Evolutionary conservation across 1,284 basidiomycete genomes (phyloP).

Genomic region (Sanguinoderma infundibulare): DNA sequence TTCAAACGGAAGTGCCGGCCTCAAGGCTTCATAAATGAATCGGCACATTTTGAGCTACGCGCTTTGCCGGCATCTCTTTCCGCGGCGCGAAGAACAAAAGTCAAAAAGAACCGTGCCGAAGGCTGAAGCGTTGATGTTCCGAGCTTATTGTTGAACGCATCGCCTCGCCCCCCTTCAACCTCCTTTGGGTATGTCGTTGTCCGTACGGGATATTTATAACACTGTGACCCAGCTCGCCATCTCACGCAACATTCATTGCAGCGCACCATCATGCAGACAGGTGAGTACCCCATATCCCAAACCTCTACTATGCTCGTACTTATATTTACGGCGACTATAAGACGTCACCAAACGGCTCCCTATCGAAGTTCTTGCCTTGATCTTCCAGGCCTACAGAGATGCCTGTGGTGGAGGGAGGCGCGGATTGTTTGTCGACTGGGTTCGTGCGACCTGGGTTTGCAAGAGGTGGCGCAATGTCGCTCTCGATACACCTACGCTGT

Average conservation of each 20-base stretch:
- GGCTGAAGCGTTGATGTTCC: too few species aligned
- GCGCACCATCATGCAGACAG: neutral
- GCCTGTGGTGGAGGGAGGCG: neutral
- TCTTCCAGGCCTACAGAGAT: neutral
- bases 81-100: too few species aligned
- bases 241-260: neutral
- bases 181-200: too few species aligned
- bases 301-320: neutral
- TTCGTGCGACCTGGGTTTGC: neutral
- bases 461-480: neutral
- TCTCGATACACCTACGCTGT: neutral
- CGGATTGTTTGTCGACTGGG: neutral
- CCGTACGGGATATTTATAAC: too few species aligned
- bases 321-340: neutral
- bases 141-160: too few species aligned
- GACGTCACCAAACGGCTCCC: neutral
- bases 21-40: too few species aligned
- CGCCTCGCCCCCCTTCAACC: too few species aligned
- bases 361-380: neutral
- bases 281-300: neutral
- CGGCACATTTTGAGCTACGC: too few species aligned
- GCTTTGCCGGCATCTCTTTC: too few species aligned
- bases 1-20: too few species aligned
- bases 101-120: too few species aligned
- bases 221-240: too few species aligned